Percentiles rank a stretch among this genome's conserved stretches.
phyloP scores from a whole-genome alignment of 768 basidiomycete genomes.

The Hysterangium stoloniferum region DNA sequence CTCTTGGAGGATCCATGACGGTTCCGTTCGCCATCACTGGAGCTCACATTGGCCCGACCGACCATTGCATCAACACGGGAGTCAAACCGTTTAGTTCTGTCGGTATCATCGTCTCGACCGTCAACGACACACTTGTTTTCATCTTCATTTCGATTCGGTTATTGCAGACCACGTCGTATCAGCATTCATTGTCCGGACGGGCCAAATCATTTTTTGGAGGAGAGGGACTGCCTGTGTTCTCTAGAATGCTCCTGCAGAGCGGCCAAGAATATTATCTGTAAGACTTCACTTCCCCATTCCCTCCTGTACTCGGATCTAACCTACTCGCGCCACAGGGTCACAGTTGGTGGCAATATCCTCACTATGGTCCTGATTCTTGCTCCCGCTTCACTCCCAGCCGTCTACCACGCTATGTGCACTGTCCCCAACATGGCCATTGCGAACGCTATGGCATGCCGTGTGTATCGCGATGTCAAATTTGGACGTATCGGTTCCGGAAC shows the following conservation, averaged over 20 bases:
- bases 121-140: constrained; percentile 28
- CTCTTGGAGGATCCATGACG: constrained; percentile 20
- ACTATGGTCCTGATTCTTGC: constrained; percentile 17
- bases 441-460: constrained; percentile 28
- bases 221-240: constrained; percentile 25
- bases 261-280: constrained; percentile 35
- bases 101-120: constrained; percentile 22
- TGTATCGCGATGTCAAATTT: constrained; percentile 25
- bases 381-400: constrained; percentile 16
- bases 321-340: constrained; percentile 20
- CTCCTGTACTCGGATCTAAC: neutral
- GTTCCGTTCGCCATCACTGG: constrained; percentile 21
- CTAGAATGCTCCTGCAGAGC: constrained; percentile 26
- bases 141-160: constrained; percentile 26
- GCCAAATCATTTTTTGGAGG: constrained; percentile 19
- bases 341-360: constrained; percentile 24
- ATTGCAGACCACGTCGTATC: constrained; percentile 13
- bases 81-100: constrained; percentile 19
- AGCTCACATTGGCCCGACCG: constrained; percentile 26
- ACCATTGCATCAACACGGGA: constrained; percentile 23
- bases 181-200: too few relatives aligned
- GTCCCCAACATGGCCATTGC: constrained; percentile 22
- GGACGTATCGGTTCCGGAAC: too few relatives aligned
- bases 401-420: constrained; percentile 20
- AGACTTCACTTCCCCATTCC: constrained; percentile 4